Evolutionary conservation across 2,329 filamentous ascomycete genomes (phyloP), one percentile per base, ranked within the genome.

Genomic region (Rhytidhysteron rufulum): DNA sequence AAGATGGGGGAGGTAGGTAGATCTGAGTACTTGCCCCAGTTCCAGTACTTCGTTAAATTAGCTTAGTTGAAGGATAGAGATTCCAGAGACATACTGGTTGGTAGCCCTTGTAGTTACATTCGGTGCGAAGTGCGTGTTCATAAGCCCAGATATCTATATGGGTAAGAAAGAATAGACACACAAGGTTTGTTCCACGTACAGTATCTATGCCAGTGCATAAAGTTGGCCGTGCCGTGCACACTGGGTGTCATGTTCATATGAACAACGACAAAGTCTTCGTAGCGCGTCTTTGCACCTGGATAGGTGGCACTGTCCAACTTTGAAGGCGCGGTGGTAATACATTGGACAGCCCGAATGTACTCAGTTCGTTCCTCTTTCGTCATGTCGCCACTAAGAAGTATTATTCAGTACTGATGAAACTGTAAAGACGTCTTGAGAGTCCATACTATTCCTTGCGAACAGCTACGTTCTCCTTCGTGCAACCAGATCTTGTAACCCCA

Each of bases 1-100:
- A 81, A 81, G 41, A 81, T 61, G 22, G 75, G 72, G 1, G 74
- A 76, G 43, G 68, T 63, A 45, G 56, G 41, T 3, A 60, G 43
- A 30, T 79, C 70, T 2, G 66, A 53, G 55, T 71, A 71, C 36
- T 69, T 67, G 8, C 68, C 69, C 73, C 75, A 79, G 57, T 79
- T 73, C 66, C 72, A 74, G 60, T 76, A 78, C 19, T 31, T 34
- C 31, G 11, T 16, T 24, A 15, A 60, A 2, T 67, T 66, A 49
- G 38, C 35, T 9, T 45, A 17, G 13, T 25, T 20, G n/a, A 19
- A 40, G 15, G 25, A 21, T 40, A 29, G n/a, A 22, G 39, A 31
- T 43, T 30, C 16, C n/a, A n/a, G n/a, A n/a, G n/a, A n/a, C 24
- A 17, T 6, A 29, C 44, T 5, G 69, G 69, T 35, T 67, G 62